Base-by-base conservation (phyloP, 441 rosid species). In the Populus trichocarpa region DNA sequence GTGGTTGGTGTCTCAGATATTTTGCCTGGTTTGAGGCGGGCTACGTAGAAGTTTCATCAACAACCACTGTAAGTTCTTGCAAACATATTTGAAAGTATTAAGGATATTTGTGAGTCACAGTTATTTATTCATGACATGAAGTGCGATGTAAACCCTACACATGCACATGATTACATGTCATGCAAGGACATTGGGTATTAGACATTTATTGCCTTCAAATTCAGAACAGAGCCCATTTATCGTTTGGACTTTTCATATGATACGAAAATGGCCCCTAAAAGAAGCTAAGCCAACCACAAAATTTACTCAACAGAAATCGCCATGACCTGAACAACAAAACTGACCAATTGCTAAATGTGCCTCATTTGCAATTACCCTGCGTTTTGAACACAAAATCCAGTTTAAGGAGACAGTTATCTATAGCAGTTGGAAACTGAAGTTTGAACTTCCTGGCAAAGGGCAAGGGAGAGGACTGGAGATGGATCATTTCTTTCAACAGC, bases 401-500 rank as follows among this genome's bases (percentile, higher is more conserved):
- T 42, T 42, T 42, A 42, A 11, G 50, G 50, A 12, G 14, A 42
- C 14, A 0, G 50, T 42, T 42, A 42, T 50, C 50, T 42, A 42
- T 42, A 42, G 14, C 50, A 10, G 50, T 3, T 42, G 50, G 50
- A 42, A 42, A 11, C 50, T 42, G 50, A 42, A 42, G 50, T 42
- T 64, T 26, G 28, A 22, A 64, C 13, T 64, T n/a, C 26, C 68
- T 13, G 13, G 10, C 18, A 32, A 13, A 72, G 30, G 14, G 46
- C 46, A 30, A 2, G n/a, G 42, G 7, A 16, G 6, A 25, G 20
- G 38, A 70, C 32, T 7, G 50, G 7, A 26, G 40, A 88, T 91
- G 95, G 89, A 87, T 61, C 12, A 33, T 5, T 79, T 86, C 78
- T 86, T 84, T 67, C 71, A 40, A 9, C 78, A 78, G 22, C 73